These are phyloP conservation scores for Spergularia marina DNA, from an alignment of 148 eudicot genomes.

Conservation along the genomic window DNA sequence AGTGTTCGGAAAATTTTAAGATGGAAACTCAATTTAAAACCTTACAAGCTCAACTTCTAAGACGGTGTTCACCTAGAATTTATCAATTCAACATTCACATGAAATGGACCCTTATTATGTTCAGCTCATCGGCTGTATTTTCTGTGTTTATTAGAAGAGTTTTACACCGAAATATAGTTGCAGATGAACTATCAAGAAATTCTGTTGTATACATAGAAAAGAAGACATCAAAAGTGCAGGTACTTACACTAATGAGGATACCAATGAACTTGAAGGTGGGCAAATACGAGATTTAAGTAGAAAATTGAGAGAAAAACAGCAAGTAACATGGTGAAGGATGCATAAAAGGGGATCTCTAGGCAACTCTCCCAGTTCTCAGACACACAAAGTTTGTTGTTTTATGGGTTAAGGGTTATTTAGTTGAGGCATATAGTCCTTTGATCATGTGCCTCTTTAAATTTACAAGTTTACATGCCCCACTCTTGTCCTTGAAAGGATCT, in stretches of 20 bases:
- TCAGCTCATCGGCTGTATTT: neutral
- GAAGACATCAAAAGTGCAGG: slow-evolving; percentile 2
- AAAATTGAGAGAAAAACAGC: slow-evolving; percentile 32
- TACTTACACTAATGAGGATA: slow-evolving; percentile 23
- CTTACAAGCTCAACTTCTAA: too few relatives aligned
- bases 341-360: slow-evolving; percentile 48
- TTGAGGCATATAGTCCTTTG: slow-evolving; percentile 19
- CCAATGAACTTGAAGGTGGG: slow-evolving; percentile 20
- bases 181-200: too few relatives aligned
- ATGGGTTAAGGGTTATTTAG: slow-evolving; percentile 16
- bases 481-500: slow-evolving; percentile 37
- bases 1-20: too few relatives aligned
- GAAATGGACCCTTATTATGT: too few relatives aligned
- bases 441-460: slow-evolving; percentile 29
- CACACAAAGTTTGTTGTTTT: slow-evolving; percentile 27
- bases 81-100: too few relatives aligned
- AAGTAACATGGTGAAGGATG: slow-evolving; percentile 53
- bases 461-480: slow-evolving; percentile 32
- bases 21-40: too few relatives aligned
- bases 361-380: slow-evolving; percentile 22
- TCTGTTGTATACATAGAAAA: neutral
- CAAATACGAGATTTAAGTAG: slow-evolving; percentile 13
- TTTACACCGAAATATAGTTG: too few relatives aligned
- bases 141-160: neutral
- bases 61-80: too few relatives aligned